Evolutionary conservation across 768 basidiomycete species (phyloP).

Genomic region (Psilocybe cubensis): DNA sequence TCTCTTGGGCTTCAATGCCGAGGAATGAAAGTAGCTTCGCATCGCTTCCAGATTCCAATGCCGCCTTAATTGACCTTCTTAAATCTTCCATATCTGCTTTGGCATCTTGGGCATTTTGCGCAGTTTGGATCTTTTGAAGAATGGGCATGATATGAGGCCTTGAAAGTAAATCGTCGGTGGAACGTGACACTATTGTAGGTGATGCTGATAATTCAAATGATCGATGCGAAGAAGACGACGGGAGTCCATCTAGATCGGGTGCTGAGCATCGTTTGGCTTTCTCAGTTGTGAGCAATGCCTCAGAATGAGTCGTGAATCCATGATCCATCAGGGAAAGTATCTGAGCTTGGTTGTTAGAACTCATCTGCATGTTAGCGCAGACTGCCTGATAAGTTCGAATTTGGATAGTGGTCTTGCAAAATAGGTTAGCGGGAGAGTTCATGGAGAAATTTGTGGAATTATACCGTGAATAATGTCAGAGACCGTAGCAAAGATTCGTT

Average conservation of each 20-base stretch:
- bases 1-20: slow-evolving; percentile 61
- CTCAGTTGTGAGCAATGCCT: not conserved
- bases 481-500: slow-evolving; percentile 58
- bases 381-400: slow-evolving; percentile 30
- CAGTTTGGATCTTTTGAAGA: slow-evolving; percentile 27
- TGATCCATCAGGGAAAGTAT: slow-evolving; percentile 17
- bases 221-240: slow-evolving; percentile 14
- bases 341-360: slow-evolving; percentile 18
- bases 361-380: slow-evolving; percentile 20
- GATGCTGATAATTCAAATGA: slow-evolving; percentile 16
- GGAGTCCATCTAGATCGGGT: slow-evolving; percentile 20
- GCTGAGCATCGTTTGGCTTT: slow-evolving; percentile 20
- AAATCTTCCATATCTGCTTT: slow-evolving; percentile 59
- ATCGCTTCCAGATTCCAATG: slow-evolving; percentile 58
- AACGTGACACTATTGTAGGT: slow-evolving; percentile 16
- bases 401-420: slow-evolving; percentile 22
- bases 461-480: slow-evolving; percentile 36
- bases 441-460: not conserved
- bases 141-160: slow-evolving; percentile 23
- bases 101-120: slow-evolving; percentile 39
- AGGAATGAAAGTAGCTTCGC: slow-evolving; percentile 59
- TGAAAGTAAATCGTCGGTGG: slow-evolving; percentile 18
- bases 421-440: not conserved
- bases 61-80: slow-evolving; percentile 52
- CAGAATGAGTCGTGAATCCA: not conserved